phyloP scores from a whole-genome alignment of 306 rosid species.

The Argentina anserina region DNA sequence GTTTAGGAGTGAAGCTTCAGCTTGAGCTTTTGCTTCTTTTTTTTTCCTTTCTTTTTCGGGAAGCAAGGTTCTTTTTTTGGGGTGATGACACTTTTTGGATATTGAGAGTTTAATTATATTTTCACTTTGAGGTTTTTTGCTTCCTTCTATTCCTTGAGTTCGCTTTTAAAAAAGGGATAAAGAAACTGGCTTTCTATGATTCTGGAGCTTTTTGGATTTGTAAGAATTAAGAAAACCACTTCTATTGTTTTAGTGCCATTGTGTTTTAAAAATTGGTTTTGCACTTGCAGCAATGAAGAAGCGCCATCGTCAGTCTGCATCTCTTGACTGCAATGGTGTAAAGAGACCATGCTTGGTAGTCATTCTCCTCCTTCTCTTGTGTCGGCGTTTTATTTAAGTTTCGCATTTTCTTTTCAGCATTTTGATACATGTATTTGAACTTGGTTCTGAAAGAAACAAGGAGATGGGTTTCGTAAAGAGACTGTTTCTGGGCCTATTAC shows the following conservation, averaged over 20 bases:
- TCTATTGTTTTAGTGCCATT: background rate
- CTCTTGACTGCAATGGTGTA: slow-evolving; percentile 30
- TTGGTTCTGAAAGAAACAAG: slow-evolving; percentile 50
- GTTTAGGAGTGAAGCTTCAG: slow-evolving; percentile 42
- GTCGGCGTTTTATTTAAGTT: slow-evolving; percentile 20
- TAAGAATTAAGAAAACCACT: background rate
- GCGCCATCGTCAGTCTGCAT: slow-evolving; percentile 52
- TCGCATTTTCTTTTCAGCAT: slow-evolving; percentile 1
- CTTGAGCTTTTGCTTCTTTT: slow-evolving; percentile 34
- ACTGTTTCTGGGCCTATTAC: slow-evolving; percentile 48
- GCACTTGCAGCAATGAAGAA: slow-evolving; percentile 61
- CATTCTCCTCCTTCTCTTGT: slow-evolving; percentile 11
- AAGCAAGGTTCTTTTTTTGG: slow-evolving; percentile 30
- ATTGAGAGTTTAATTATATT: slow-evolving; percentile 12
- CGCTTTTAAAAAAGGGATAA: slow-evolving; percentile 23
- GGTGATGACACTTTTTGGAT: slow-evolving; percentile 21
- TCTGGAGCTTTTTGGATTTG: slow-evolving; percentile 10
- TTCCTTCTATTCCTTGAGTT: slow-evolving; percentile 11
- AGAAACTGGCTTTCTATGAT: slow-evolving; percentile 28
- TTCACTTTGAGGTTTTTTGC: slow-evolving; percentile 19
- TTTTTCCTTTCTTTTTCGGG: slow-evolving; percentile 29
- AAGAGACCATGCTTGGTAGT: slow-evolving; percentile 45
- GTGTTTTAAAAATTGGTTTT: background rate
- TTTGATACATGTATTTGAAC: slow-evolving; percentile 20
- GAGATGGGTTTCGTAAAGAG: slow-evolving; percentile 31